These are phyloP conservation scores for Syncephalastrum sp. DNA, from an alignment of 371 early-diverging fungal genomes.

Conservation along the genomic window DNA sequence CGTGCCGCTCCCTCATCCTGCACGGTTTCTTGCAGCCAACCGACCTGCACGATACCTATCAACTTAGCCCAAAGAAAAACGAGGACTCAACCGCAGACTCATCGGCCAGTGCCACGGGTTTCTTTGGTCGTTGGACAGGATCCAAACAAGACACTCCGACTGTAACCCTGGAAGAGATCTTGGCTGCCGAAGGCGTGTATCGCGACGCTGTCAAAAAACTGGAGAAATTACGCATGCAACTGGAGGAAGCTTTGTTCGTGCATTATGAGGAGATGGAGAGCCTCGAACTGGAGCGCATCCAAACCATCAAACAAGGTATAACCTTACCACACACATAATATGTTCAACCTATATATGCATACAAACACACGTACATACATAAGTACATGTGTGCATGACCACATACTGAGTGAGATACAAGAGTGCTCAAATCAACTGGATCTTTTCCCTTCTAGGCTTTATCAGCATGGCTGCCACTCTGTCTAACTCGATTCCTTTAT, in stretches of 20 bases:
- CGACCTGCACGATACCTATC: not conserved
- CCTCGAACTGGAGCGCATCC: slow-evolving; percentile 57
- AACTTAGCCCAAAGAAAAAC: not conserved
- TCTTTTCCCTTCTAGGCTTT: slow-evolving; percentile 44
- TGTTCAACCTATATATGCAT: too few species aligned
- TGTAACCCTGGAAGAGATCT: slow-evolving; percentile 22
- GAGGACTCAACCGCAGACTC: not conserved
- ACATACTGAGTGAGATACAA: not conserved
- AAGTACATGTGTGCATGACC: not conserved
- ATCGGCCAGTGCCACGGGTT: slow-evolving; percentile 9
- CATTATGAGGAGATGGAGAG: slow-evolving; percentile 62
- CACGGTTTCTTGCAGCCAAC: not conserved
- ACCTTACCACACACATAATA: not conserved
- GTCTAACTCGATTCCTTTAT: slow-evolving; percentile 57
- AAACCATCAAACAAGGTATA: slow-evolving; percentile 57
- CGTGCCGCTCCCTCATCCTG: too few species aligned
- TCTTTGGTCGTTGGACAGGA: slow-evolving; percentile 23
- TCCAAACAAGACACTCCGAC: slow-evolving; percentile 9
- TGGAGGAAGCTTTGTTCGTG: slow-evolving; percentile 62
- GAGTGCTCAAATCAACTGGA: not conserved
- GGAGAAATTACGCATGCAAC: slow-evolving; percentile 58
- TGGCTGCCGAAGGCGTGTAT: slow-evolving; percentile 61
- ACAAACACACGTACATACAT: not conserved
- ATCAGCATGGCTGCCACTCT: slow-evolving; percentile 63
- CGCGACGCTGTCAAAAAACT: slow-evolving; percentile 52